A percentile compares a stretch with the other conserved stretches of the same genome.
Conservation (phyloP, 2,329 filamentous ascomycete genomes). For the Macroventuria anomochaeta region DNA sequence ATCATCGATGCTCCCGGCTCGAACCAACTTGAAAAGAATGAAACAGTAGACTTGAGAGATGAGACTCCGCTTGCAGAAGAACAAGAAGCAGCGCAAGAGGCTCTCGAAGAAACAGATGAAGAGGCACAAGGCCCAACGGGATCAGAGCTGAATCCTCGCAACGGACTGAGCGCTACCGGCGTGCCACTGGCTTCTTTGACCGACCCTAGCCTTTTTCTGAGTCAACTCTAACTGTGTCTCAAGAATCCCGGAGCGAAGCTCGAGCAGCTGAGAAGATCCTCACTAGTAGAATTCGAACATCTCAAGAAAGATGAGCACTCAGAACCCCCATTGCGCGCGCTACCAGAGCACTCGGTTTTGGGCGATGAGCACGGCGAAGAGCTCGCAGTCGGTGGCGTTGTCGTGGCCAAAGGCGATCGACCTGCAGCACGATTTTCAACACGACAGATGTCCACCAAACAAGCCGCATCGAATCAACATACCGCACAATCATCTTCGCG, state of each 20-base stretch:
- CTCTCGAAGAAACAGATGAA: slow-evolving; percentile 6
- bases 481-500: slow-evolving; percentile 5
- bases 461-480: slow-evolving; percentile 5
- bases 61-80: slow-evolving; percentile 10
- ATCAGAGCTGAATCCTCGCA: slow-evolving; percentile 9
- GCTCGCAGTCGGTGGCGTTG: slow-evolving; percentile 15
- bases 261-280: slow-evolving; percentile 55
- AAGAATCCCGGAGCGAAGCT: slow-evolving; percentile 57
- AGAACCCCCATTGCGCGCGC: slow-evolving; percentile 38
- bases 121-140: background rate
- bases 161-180: slow-evolving; percentile 32
- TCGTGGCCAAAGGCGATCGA: slow-evolving; percentile 15
- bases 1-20: slow-evolving; percentile 10
- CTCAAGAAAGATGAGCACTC: slow-evolving; percentile 44
- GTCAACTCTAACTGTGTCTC: slow-evolving; percentile 38
- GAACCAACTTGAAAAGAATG: background rate
- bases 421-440: slow-evolving; percentile 11
- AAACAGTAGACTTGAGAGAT: slow-evolving; percentile 5
- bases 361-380: slow-evolving; percentile 18
- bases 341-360: slow-evolving; percentile 47
- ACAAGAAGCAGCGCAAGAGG: slow-evolving; percentile 8
- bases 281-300: slow-evolving; percentile 52
- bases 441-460: slow-evolving; percentile 2
- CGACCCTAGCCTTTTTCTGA: slow-evolving; percentile 30
- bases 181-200: slow-evolving; percentile 42